Evolutionary conservation across 176 grass and related monocot species (phyloP), one percentile per base, ranked within the genome.

Genomic region (Phragmites australis): DNA sequence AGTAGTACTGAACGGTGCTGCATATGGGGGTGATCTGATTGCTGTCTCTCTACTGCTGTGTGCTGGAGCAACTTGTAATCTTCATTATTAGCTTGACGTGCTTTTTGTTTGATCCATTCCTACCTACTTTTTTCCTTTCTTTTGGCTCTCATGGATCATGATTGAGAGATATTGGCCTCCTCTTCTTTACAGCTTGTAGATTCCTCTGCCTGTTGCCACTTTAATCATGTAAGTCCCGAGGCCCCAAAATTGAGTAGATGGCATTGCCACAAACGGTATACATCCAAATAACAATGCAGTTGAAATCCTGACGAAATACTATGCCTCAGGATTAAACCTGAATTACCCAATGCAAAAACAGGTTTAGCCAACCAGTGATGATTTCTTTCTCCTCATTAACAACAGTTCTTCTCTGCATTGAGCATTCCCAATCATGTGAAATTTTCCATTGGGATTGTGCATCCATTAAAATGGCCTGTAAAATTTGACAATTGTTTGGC

Each of bases 171-270:
- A 86, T 82, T 66, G 65, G 79, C 75, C 47, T 68, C 60, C 58
- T 87, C 18, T 50, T 78, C 84, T 90, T 85, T 87, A 79, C 84
- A 85, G 84, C 79, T 59, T 45, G 70, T 74, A 87, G 74, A 90
- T 90, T 79, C 84, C 72, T 86, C 68, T 26, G 61, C 57, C 56
- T 57, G 40, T 60, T 79, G 45, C 16, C 60, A 68, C 74, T 86
- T 90, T 79, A 72, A 89, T 85, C 74, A 89, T 89, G 75, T 27
- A 81, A 76, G 70, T 76, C 44, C 62, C 23, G 70, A 89, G 70
- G 62, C 21, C 76, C 87, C 53, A 45, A 69, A 60, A 53, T 61
- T 12, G 61, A 80, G 68, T 75, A 45, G 53, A 45, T 76, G 27
- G 60, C 25, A 65, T 88, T 66, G 45, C 69, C 32, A 61, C 68